A percentile compares a stretch with the other conserved stretches of the same genome.
These are phyloP conservation scores for Cutaneotrichosporon curvatum DNA, from an alignment of 1,284 basidiomycete species.

Conservation along the genomic window DNA sequence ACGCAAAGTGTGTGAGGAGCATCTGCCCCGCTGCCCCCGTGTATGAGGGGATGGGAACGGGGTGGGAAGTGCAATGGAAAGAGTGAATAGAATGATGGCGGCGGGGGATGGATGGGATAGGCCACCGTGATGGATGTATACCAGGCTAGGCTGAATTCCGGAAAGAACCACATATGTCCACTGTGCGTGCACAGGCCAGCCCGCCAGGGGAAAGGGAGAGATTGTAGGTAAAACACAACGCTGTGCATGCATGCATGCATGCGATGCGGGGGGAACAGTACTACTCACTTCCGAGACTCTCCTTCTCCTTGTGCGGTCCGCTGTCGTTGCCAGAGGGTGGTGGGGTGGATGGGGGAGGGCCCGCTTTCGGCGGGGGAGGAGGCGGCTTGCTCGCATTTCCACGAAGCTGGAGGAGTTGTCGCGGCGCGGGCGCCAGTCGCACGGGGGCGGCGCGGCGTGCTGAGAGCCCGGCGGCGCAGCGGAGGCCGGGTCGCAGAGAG, in stretches of 20 bases:
- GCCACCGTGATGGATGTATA: too few species aligned
- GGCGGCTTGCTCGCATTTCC: neutral
- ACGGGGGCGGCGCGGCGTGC: neutral
- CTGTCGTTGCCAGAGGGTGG: neutral
- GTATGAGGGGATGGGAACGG: too few species aligned
- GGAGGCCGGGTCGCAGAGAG: conserved; percentile 2
- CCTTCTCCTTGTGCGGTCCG: neutral
- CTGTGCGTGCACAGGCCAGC: too few species aligned
- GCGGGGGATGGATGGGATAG: too few species aligned
- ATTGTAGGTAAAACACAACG: too few species aligned
- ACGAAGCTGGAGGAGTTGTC: neutral
- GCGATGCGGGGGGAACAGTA: neutral
- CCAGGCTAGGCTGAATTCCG: too few species aligned
- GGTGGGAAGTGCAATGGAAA: too few species aligned
- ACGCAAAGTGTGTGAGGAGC: too few species aligned
- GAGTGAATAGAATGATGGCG: too few species aligned
- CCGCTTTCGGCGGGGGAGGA: neutral
- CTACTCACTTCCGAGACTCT: conserved; percentile 4
- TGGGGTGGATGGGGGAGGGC: neutral
- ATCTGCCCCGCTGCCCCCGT: too few species aligned
- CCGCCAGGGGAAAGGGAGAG: too few species aligned
- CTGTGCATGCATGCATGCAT: neutral
- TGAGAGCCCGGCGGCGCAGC: neutral
- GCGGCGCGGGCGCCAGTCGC: neutral
- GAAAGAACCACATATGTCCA: too few species aligned